Base-by-base conservation (phyloP, 495 filamentous ascomycete species). In the Podospora pseudocomata region DNA sequence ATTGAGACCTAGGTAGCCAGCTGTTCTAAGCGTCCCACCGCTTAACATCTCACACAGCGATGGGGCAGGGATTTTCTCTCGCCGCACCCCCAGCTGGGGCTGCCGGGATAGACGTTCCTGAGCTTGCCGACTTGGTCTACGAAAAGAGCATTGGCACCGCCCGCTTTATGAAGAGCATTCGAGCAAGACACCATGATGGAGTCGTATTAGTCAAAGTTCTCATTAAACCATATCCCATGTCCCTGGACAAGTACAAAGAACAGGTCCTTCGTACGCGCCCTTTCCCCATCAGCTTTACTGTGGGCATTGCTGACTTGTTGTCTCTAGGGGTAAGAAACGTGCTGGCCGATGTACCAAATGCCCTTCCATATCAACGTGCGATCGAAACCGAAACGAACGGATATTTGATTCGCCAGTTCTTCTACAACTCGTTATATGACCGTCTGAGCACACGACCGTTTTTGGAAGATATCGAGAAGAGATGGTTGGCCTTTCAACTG, bases 11-110 rank as follows among this genome's bases (percentile, higher is more conserved):
- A 67, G 70, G 64, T 71, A 71, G 70, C 56, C 66, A 60, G 70
- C 1, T 11, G 49, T 4, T 15, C 34, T 57, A 39, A 11, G 19
- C 18, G 63, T 30, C 57, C 15, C 11, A 27, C 7, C 39, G 39
- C 39, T 49, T 18, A 11, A 49, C 18, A 49, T 16, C 66, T 63
- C 56, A 61, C 56, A 61, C 67, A 23, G 87, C 63, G 72, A 99
- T 99, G 96, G 96, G 96, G 67, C 96, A 99, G 84, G 93, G 91
- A 74, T 97, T 96, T 80, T 98, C 96, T 70, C 86, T 96, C 66
- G 90, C 92, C 28, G 91, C 93, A 67, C 89, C 96, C 67, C 93
- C 94, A 44, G 91, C 92, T 66, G 94, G 93, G 77, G 89, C 92
- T 65, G 93, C 93, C 61, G 91, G 91, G 70, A 97, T 98, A 78